Base-by-base conservation (phyloP, 2,329 filamentous ascomycete species). In the Cladosporium sphaerospermum region DNA sequence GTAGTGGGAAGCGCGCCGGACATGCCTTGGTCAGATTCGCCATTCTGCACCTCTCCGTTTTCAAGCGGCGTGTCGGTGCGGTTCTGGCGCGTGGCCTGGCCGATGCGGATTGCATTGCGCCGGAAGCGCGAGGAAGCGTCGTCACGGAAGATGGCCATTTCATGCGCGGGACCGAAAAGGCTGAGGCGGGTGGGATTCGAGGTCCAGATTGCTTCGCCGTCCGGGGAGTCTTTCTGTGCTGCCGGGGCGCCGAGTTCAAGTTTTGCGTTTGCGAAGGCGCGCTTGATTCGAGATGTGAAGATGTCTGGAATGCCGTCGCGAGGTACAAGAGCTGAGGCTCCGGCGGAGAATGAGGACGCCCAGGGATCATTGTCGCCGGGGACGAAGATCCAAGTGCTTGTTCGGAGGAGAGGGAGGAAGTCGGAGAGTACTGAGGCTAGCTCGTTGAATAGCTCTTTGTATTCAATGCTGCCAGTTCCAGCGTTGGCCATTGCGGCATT, bases 311-410 rank as follows among this genome's bases (percentile, higher is more conserved):
- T 80, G 0, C 79, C 72, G 59, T 85, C 84, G 9, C 85, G 73
- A 0, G 89, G 89, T 9, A 92, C 66, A 0, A 85, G 81, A 0
- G 81, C 80, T 0, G 86, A 82, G 1, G 87, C 85, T 3, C 89
- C 89, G 2, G 84, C 85, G 1, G 82, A 83, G 67, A 95, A 96
- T 2, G 90, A 81, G 0, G 89, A 95, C 4, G 86, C 82, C 93
- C 93, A 99, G n/a, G 89, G 91, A 68, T 99, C 93, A 67, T 96
- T 95, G 71, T 97, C 92, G 31, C 93, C 93, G 0, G 93, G 93
- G 0, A 97, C 87, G 65, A 99, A 96, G 32, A 96, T 77, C 67
- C 97, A 96, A 0, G 88, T 92, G 4, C 88, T 85, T 23, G 81
- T 80, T 53, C 86, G 85, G 41, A 97, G 79, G 11, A 99, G 78